Conservation (phyloP, 805 yeast species). For the Wickerhamiella brachini region DNA sequence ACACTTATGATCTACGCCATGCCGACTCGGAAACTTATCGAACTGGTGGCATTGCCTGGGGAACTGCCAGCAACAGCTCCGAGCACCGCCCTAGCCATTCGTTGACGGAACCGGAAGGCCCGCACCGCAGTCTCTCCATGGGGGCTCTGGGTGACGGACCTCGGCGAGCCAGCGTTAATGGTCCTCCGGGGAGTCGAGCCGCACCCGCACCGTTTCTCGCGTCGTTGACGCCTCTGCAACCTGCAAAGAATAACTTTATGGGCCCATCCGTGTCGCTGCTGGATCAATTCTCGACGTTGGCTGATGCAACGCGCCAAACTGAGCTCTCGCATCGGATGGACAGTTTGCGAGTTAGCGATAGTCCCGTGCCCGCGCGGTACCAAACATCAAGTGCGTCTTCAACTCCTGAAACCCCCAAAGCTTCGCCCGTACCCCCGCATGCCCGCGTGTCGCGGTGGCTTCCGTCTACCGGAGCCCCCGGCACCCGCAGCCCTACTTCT, state of each 20-base stretch:
- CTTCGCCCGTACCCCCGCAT: background rate
- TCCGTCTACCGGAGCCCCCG: background rate
- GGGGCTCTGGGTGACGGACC: constrained; percentile 1
- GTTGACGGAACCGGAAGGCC: constrained; percentile 1
- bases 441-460: background rate
- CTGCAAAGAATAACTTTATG: constrained; percentile 8
- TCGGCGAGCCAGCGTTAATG: constrained; percentile 7
- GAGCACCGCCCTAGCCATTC: background rate
- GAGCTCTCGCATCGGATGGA: constrained; percentile 6
- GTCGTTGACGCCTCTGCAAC: constrained; percentile 4
- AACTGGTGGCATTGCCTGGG: constrained; percentile 19
- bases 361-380: background rate
- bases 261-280: constrained; percentile 16
- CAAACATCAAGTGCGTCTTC: background rate
- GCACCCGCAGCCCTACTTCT: too few relatives aligned
- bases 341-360: background rate
- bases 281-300: constrained; percentile 17
- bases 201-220: constrained; percentile 10
- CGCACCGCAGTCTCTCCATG: background rate
- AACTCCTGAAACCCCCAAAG: background rate
- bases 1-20: background rate
- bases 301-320: constrained; percentile 17
- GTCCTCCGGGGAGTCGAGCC: background rate
- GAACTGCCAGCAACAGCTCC: constrained; percentile 8
- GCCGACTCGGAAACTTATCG: constrained; percentile 15